A percentile compares a stretch with the other conserved stretches of the same genome.
These are phyloP conservation scores for Geosiphon pyriformis DNA, from an alignment of 192 early-diverging fungal species.

Conservation along the genomic window DNA sequence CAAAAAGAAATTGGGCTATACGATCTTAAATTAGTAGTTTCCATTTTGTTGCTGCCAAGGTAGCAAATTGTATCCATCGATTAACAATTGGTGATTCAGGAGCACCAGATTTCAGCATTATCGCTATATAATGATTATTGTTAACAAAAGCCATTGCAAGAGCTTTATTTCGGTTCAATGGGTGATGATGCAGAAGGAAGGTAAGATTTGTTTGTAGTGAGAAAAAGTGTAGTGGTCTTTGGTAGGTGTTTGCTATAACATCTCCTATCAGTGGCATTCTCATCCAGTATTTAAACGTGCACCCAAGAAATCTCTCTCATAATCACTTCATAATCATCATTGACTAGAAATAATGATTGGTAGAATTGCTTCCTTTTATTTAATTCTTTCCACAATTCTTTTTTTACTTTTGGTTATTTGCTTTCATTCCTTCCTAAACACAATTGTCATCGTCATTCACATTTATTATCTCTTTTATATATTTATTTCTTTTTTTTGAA, in stretches of 20 bases:
- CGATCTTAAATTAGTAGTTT: neutral
- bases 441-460: neutral
- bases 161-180: neutral
- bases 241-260: neutral
- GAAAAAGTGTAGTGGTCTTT: neutral
- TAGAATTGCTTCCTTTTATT: neutral
- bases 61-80: neutral
- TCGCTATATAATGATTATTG: neutral
- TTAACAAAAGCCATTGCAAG: neutral
- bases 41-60: neutral
- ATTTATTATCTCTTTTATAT: neutral
- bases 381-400: neutral
- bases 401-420: neutral
- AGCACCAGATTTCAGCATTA: neutral
- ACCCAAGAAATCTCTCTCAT: neutral
- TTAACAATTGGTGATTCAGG: neutral
- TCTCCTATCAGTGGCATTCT: neutral
- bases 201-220: neutral
- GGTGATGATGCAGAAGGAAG: neutral
- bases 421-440: neutral
- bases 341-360: neutral
- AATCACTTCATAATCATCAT: neutral
- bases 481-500: too few species aligned
- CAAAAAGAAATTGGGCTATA: neutral
- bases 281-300: neutral